phyloP scores from a whole-genome alignment of 495 filamentous ascomycete species.

The Neurospora sp. region DNA sequence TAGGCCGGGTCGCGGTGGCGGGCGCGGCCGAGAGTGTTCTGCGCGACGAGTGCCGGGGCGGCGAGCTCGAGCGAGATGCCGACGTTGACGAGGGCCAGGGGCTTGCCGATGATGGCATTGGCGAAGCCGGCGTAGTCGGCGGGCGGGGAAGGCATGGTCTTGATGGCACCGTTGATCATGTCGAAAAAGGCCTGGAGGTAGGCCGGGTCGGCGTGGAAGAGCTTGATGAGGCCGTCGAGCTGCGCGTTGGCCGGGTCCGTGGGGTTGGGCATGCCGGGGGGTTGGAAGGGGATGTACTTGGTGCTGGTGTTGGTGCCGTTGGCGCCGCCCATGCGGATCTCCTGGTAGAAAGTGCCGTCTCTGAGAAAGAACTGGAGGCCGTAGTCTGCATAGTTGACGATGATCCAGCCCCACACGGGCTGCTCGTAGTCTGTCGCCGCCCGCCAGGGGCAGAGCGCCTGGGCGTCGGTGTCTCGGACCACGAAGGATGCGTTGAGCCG shows the following conservation, averaged over 20 bases:
- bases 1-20: conserved; percentile 1
- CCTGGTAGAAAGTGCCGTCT: conserved; percentile 43
- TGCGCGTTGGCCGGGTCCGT: conserved; percentile 10
- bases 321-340: conserved; percentile 30
- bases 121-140: conserved; percentile 1
- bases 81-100: conserved; percentile 29
- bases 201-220: conserved; percentile 8
- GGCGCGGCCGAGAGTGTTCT: conserved; percentile 6
- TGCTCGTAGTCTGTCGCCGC: conserved; percentile 31
- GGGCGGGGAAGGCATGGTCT: not conserved
- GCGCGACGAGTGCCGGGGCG: not conserved
- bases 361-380: conserved; percentile 39
- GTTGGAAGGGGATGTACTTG: conserved; percentile 30
- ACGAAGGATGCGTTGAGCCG: conserved; percentile 33
- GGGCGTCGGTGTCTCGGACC: not conserved
- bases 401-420: conserved; percentile 46
- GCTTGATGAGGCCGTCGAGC: conserved; percentile 25
- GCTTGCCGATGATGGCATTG: conserved; percentile 26
- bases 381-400: conserved; percentile 40
- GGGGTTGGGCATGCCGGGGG: not conserved
- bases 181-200: conserved; percentile 30
- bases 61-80: conserved; percentile 31
- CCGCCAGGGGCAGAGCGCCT: conserved; percentile 9
- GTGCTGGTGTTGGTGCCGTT: conserved; percentile 1
- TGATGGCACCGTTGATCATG: conserved; percentile 22